phyloP scores from a whole-genome alignment of 2,329 filamentous ascomycete genomes.

The Ophiognomonia clavigignenti-juglandacearum region DNA sequence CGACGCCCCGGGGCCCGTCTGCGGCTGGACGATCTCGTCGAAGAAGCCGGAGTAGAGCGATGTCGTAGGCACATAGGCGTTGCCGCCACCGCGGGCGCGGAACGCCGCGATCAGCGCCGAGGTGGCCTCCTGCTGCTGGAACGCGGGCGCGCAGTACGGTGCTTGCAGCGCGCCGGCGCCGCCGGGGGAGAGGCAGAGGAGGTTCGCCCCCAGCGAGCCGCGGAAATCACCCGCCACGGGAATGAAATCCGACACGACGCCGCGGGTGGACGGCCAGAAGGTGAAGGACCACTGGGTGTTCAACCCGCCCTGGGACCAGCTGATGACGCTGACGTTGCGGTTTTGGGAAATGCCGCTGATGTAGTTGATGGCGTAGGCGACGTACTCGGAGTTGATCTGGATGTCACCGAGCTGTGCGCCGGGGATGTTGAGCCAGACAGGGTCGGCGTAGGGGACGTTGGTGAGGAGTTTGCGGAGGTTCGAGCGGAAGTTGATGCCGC shows the following conservation, averaged over 20 bases:
- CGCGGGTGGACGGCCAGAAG: conserved; percentile 44
- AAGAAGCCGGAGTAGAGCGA: conserved; percentile 41
- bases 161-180: neutral
- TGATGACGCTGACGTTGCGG: neutral
- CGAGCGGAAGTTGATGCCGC: conserved; percentile 1
- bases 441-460: neutral
- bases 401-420: neutral
- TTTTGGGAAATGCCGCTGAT: conserved; percentile 1
- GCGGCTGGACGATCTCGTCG: conserved; percentile 48
- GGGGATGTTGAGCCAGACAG: conserved; percentile 1
- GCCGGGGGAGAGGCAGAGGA: conserved; percentile 22
- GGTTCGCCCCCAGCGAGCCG: conserved; percentile 20
- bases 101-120: conserved; percentile 36
- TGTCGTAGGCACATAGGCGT: conserved; percentile 50
- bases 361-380: conserved; percentile 3
- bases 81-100: conserved; percentile 38
- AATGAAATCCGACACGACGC: conserved; percentile 39
- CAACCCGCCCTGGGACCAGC: conserved; percentile 49
- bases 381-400: conserved; percentile 4
- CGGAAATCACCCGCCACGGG: conserved; percentile 45
- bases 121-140: conserved; percentile 37
- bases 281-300: conserved; percentile 50
- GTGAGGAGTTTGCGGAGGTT: conserved; percentile 3
- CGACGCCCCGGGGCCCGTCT: conserved; percentile 39
- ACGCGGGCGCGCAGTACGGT: neutral